A percentile compares a stretch with the other conserved stretches of the same genome.
Evolutionary conservation across 2,329 filamentous ascomycete species (phyloP).

Genomic region (Xylariaceae sp.): DNA sequence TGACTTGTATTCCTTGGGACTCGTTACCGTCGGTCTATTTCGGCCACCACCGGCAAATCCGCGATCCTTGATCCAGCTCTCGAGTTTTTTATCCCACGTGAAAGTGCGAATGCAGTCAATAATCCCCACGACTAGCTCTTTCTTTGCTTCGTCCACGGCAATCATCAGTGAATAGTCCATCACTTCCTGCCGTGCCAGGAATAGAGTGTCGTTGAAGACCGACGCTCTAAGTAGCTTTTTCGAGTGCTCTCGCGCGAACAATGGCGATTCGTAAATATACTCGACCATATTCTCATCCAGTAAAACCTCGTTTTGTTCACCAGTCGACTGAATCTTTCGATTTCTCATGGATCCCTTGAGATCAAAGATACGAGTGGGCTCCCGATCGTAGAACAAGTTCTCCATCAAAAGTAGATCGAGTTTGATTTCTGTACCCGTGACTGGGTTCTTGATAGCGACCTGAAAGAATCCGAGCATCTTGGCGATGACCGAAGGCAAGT

Average conservation of each 20-base stretch:
- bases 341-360: slow-evolving; percentile 98
- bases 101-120: slow-evolving; percentile 98
- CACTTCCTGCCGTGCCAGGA: slow-evolving; percentile 88
- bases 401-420: slow-evolving; percentile 94
- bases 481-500: slow-evolving; percentile 90
- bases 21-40: slow-evolving; percentile 89
- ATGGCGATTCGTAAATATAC: slow-evolving; percentile 94
- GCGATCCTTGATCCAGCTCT: slow-evolving; percentile 98
- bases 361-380: slow-evolving; percentile 85
- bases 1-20: slow-evolving; percentile 94
- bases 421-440: slow-evolving; percentile 87
- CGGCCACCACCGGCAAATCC: slow-evolving; percentile 72
- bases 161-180: slow-evolving; percentile 99
- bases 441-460: slow-evolving; percentile 91
- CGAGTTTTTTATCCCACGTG: slow-evolving; percentile 99
- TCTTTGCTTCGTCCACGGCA: slow-evolving; percentile 82
- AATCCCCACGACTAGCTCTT: slow-evolving; percentile 93
- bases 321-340: slow-evolving; percentile 91
- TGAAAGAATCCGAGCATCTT: slow-evolving; percentile 99
- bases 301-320: slow-evolving; percentile 91
- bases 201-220: slow-evolving; percentile 97
- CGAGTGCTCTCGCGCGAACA: slow-evolving; percentile 92
- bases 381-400: slow-evolving; percentile 94
- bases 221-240: slow-evolving; percentile 88
- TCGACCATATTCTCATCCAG: slow-evolving; percentile 99